phyloP scores from a whole-genome alignment of 208 protist genomes.

The Crithidia acanthocephali region DNA sequence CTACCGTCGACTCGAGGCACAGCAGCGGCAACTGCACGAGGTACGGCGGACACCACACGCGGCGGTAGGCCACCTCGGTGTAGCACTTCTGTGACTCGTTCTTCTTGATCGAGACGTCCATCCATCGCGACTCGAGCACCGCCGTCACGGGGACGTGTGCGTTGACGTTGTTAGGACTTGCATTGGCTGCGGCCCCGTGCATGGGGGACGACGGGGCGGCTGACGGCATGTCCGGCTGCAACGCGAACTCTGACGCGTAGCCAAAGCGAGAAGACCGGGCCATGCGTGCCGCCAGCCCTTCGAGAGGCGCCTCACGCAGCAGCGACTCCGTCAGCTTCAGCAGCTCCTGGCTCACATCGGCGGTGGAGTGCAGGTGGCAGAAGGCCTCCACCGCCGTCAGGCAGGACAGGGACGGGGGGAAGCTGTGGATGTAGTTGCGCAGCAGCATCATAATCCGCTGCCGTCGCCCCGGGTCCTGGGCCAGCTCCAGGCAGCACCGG shows the following conservation, averaged over 20 bases:
- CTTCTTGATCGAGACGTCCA: constrained; percentile 26
- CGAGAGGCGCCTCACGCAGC: constrained; percentile 31
- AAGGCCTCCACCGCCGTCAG: constrained; percentile 43
- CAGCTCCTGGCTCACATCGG: constrained; percentile 35
- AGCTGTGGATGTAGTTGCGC: constrained; percentile 63
- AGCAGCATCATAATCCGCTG: constrained; percentile 66
- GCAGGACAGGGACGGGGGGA: constrained; percentile 63
- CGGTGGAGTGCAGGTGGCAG: constrained; percentile 31
- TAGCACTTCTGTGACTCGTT: constrained; percentile 34
- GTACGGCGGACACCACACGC: constrained; percentile 51
- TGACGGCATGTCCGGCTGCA: constrained; percentile 22
- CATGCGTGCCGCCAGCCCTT: constrained; percentile 9
- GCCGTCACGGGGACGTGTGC: constrained; percentile 9
- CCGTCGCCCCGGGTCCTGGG: constrained; percentile 62
- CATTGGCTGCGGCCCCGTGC: background rate
- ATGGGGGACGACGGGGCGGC: constrained; percentile 5
- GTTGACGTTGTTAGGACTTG: constrained; percentile 1
- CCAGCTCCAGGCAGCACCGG: constrained; percentile 66
- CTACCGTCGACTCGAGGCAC: constrained; percentile 64
- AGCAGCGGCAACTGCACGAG: constrained; percentile 76
- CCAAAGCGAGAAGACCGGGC: constrained; percentile 20
- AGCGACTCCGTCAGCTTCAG: constrained; percentile 27
- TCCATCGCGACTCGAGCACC: constrained; percentile 21
- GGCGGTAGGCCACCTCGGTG: constrained; percentile 32
- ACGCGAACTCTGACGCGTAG: constrained; percentile 34